Conservation (phyloP, 2,329 filamentous ascomycete genomes). For the Nigrospora osmanthi region DNA sequence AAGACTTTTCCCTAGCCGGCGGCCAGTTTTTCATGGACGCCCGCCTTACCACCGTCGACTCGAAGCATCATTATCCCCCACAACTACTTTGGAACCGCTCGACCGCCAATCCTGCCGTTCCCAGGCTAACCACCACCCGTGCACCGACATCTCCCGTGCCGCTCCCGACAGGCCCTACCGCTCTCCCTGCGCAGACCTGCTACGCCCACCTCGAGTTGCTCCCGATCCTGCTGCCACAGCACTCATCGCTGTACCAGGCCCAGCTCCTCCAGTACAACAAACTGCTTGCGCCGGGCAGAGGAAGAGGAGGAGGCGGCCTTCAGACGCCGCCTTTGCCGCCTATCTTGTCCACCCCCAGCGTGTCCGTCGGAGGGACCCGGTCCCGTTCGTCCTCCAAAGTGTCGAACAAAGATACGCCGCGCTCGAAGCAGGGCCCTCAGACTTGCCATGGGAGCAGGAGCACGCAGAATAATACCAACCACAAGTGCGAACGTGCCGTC, state of each 20-base stretch:
- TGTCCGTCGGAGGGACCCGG: conserved; percentile 43
- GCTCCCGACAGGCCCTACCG: not conserved
- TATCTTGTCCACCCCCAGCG: conserved; percentile 45
- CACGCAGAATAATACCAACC: conserved; percentile 36
- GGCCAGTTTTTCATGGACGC: conserved; percentile 40
- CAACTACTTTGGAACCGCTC: conserved; percentile 30
- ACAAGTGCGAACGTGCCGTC: conserved; percentile 54
- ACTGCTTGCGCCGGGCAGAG: conserved; percentile 50
- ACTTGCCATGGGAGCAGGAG: conserved; percentile 60
- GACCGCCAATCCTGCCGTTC: conserved; percentile 22
- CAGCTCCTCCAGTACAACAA: conserved; percentile 60
- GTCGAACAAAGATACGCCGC: conserved; percentile 43
- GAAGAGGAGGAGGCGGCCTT: conserved; percentile 44
- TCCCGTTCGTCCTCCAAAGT: conserved; percentile 54
- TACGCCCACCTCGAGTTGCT: conserved; percentile 43
- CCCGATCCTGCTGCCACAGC: conserved; percentile 51
- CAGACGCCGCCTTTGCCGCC: conserved; percentile 49
- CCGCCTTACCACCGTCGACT: conserved; percentile 39
- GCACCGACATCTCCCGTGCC: conserved; percentile 5
- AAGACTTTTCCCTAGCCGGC: conserved; percentile 4
- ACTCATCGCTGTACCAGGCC: conserved; percentile 51
- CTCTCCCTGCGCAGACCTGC: conserved; percentile 11
- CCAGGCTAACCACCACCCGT: conserved; percentile 20
- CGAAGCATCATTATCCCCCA: conserved; percentile 37
- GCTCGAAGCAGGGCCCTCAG: conserved; percentile 37